These are phyloP conservation scores for Aspergillus fumigatus DNA, from an alignment of 2,329 filamentous ascomycete species.

Conservation along the genomic window DNA sequence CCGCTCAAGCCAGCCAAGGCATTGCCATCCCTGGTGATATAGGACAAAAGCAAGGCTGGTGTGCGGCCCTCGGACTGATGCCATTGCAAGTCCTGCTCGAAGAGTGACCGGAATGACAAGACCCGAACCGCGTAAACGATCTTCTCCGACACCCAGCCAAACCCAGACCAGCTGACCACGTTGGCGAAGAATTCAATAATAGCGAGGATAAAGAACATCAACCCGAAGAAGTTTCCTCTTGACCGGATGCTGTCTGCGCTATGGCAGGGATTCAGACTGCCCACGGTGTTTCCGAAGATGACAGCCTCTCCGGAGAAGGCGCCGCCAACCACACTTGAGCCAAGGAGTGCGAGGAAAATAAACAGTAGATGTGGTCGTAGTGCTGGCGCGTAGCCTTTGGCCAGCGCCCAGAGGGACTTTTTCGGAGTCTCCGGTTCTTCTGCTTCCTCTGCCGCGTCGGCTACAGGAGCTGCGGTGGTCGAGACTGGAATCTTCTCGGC, in stretches of 20 bases:
- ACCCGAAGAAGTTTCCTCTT: constrained; percentile 50
- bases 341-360: constrained; percentile 47
- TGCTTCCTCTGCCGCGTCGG: constrained; percentile 14
- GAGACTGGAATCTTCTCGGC: constrained; percentile 12
- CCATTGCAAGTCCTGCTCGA: constrained; percentile 66
- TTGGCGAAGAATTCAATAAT: constrained; percentile 60
- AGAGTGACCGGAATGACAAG: constrained; percentile 60
- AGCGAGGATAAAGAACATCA: constrained; percentile 59
- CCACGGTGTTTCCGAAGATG: constrained; percentile 58
- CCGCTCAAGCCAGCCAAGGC: constrained; percentile 65
- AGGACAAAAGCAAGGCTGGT: constrained; percentile 58
- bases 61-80: constrained; percentile 62
- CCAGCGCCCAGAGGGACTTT: constrained; percentile 25
- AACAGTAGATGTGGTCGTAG: constrained; percentile 39
- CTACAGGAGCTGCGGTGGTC: constrained; percentile 13
- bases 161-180: constrained; percentile 54
- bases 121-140: constrained; percentile 61
- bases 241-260: constrained; percentile 45
- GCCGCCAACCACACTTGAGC: constrained; percentile 51
- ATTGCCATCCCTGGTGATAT: constrained; percentile 66
- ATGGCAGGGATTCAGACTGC: constrained; percentile 53
- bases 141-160: constrained; percentile 59
- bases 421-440: constrained; percentile 22
- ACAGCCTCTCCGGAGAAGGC: constrained; percentile 55
- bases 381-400: constrained; percentile 24